These are phyloP conservation scores for Didymella keratinophila DNA, from an alignment of 2,329 filamentous ascomycete species.

Conservation along the genomic window DNA sequence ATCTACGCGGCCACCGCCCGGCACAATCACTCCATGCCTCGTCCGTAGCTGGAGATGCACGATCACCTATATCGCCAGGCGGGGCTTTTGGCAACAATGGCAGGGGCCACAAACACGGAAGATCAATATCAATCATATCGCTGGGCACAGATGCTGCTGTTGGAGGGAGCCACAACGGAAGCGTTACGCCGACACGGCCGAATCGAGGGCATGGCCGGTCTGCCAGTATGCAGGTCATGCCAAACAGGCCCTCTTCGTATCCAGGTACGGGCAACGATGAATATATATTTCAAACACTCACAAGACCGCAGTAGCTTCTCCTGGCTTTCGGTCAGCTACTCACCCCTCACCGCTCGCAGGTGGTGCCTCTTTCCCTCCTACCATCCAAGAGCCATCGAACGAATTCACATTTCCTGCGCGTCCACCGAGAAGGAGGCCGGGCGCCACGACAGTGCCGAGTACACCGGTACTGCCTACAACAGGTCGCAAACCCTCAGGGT, in stretches of 20 bases:
- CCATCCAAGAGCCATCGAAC: slow-evolving; percentile 33
- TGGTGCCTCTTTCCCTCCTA: slow-evolving; percentile 49
- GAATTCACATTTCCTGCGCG: slow-evolving; percentile 44
- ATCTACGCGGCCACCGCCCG: slow-evolving; percentile 69
- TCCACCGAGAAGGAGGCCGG: slow-evolving; percentile 39
- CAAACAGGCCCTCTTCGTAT: slow-evolving; percentile 52
- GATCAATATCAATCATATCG: slow-evolving; percentile 60
- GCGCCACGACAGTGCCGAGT: slow-evolving; percentile 49
- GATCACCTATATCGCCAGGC: slow-evolving; percentile 34
- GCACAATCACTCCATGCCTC: slow-evolving; percentile 67
- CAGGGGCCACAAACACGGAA: slow-evolving; percentile 50
- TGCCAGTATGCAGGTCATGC: slow-evolving; percentile 79
- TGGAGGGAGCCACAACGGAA: slow-evolving; percentile 40
- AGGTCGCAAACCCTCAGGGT: slow-evolving; percentile 51
- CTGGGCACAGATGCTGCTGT: slow-evolving; percentile 54
- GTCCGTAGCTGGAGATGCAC: slow-evolving; percentile 39
- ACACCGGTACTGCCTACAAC: slow-evolving; percentile 51
- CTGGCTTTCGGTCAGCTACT: slow-evolving; percentile 42
- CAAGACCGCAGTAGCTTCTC: slow-evolving; percentile 37
- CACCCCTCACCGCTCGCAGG: slow-evolving; percentile 55
- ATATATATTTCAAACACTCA: slow-evolving; percentile 26
- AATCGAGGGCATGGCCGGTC: slow-evolving; percentile 75
- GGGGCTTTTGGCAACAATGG: slow-evolving; percentile 37
- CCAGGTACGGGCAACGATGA: slow-evolving; percentile 33
- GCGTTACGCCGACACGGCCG: slow-evolving; percentile 54